Percentiles rank a stretch among this genome's conserved stretches.
These are phyloP conservation scores for Trematosphaeria pertusa DNA, from an alignment of 2,329 filamentous ascomycete genomes.

Conservation along the genomic window DNA sequence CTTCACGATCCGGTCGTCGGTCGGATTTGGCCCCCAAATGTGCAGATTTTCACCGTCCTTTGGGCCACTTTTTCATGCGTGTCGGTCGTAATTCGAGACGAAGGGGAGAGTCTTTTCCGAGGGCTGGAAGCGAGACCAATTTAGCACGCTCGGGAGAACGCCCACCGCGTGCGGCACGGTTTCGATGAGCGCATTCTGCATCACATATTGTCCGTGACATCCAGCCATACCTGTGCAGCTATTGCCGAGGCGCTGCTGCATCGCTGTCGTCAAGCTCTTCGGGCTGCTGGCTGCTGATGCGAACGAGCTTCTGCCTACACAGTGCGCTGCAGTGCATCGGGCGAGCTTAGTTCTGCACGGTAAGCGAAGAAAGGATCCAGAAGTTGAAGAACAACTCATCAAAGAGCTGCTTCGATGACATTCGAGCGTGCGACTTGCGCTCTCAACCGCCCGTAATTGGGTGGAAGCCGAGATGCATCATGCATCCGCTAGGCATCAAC, in stretches of 20 bases:
- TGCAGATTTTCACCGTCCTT: slow-evolving; percentile 16
- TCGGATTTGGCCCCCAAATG: slow-evolving; percentile 40
- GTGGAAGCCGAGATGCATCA: slow-evolving; percentile 19
- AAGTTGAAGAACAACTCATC: slow-evolving; percentile 19
- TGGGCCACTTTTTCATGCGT: slow-evolving; percentile 18
- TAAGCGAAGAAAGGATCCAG: slow-evolving; percentile 21
- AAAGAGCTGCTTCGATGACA: slow-evolving; percentile 13
- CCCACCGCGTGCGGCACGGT: slow-evolving; percentile 20
- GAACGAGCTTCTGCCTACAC: slow-evolving; percentile 17
- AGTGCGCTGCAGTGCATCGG: slow-evolving; percentile 21
- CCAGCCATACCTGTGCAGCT: slow-evolving; percentile 4
- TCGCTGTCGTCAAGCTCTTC: slow-evolving; percentile 15
- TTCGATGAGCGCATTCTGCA: slow-evolving; percentile 14
- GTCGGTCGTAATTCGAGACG: slow-evolving; percentile 16
- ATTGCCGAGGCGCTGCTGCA: slow-evolving; percentile 24
- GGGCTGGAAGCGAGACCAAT: slow-evolving; percentile 11
- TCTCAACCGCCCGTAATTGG: too few relatives aligned
- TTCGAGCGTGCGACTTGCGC: slow-evolving; percentile 14
- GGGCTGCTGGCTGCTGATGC: slow-evolving; percentile 21
- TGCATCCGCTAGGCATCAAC: slow-evolving; percentile 33
- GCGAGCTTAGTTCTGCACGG: slow-evolving; percentile 28
- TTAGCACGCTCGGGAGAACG: slow-evolving; percentile 10
- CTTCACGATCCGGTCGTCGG: slow-evolving; percentile 25
- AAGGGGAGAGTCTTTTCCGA: slow-evolving; percentile 1
- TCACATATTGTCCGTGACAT: neutral